Evolutionary conservation across 768 basidiomycete genomes (phyloP).

Genomic region (Solioccasus polychromus): DNA sequence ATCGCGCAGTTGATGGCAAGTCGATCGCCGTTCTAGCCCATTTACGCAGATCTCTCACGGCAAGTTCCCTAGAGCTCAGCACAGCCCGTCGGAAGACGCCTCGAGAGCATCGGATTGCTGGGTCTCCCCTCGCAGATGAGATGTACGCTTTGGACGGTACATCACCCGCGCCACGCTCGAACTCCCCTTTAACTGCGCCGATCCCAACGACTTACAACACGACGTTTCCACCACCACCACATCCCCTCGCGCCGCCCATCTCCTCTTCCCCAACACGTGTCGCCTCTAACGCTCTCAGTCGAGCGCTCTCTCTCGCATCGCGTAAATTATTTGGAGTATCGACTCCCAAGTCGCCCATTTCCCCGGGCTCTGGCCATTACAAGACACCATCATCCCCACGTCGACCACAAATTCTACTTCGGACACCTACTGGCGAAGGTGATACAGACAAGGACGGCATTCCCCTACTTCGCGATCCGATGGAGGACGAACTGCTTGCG

Average conservation of each 20-base stretch:
- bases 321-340: conserved; percentile 74
- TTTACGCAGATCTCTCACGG: conserved; percentile 10
- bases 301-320: conserved; percentile 76
- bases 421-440: conserved; percentile 36
- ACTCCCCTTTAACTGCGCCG: conserved; percentile 22
- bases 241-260: conserved; percentile 48
- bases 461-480: conserved; percentile 49
- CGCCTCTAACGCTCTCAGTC: conserved; percentile 71
- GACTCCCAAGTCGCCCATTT: conserved; percentile 37
- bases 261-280: conserved; percentile 68
- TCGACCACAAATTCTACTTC: conserved; percentile 50
- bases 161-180: conserved; percentile 22
- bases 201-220: conserved; percentile 34
- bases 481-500: conserved; percentile 82
- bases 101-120: conserved; percentile 51
- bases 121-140: conserved; percentile 50
- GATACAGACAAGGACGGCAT: conserved; percentile 28
- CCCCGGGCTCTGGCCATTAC: conserved; percentile 35
- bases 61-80: conserved; percentile 53
- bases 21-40: not conserved
- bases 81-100: conserved; percentile 56
- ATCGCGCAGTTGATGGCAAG: conserved; percentile 86
- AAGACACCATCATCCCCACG: conserved; percentile 54
- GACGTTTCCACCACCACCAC: conserved; percentile 68
- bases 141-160: conserved; percentile 36